Percentiles rank a stretch among this genome's conserved stretches.
These are phyloP conservation scores for Cicer judaicum DNA, from an alignment of 306 rosid genomes.

Conservation along the genomic window DNA sequence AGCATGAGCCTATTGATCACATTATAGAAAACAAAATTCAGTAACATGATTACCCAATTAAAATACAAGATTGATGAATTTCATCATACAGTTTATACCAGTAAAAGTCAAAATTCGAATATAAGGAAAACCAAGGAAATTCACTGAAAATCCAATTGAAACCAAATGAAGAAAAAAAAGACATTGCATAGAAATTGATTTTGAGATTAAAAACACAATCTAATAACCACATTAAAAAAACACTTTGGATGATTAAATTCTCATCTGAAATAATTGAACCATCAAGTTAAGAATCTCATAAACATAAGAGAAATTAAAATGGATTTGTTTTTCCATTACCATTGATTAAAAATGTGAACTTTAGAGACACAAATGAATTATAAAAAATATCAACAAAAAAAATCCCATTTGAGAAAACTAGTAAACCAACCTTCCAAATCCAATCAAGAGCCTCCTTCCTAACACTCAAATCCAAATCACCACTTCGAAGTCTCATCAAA, in stretches of 20 bases:
- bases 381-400: slow-evolving; percentile 15
- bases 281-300: slow-evolving; percentile 22
- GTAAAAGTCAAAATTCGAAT: slow-evolving; percentile 1
- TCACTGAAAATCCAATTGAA: slow-evolving; percentile 36
- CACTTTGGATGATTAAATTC: slow-evolving; percentile 27
- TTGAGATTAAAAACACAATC: not conserved
- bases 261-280: slow-evolving; percentile 18
- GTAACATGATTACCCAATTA: slow-evolving; percentile 35
- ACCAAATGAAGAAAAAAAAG: not conserved
- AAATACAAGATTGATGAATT: slow-evolving; percentile 31
- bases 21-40: slow-evolving; percentile 45
- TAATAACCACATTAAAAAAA: slow-evolving; percentile 5
- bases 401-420: slow-evolving; percentile 38
- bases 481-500: slow-evolving; percentile 70
- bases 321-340: slow-evolving; percentile 1
- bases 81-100: slow-evolving; percentile 31
- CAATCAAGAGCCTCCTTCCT: slow-evolving; percentile 87
- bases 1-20: slow-evolving; percentile 75
- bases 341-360: slow-evolving; percentile 34
- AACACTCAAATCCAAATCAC: slow-evolving; percentile 71
- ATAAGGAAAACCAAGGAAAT: slow-evolving; percentile 30
- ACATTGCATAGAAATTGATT: slow-evolving; percentile 5
- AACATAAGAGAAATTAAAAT: not conserved
- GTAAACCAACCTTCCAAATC: slow-evolving; percentile 83
- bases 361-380: slow-evolving; percentile 30